A percentile compares a stretch with the other conserved stretches of the same genome.
These are phyloP conservation scores for Sporisorium exsertum DNA, from an alignment of 1,284 basidiomycete genomes.

Conservation along the genomic window DNA sequence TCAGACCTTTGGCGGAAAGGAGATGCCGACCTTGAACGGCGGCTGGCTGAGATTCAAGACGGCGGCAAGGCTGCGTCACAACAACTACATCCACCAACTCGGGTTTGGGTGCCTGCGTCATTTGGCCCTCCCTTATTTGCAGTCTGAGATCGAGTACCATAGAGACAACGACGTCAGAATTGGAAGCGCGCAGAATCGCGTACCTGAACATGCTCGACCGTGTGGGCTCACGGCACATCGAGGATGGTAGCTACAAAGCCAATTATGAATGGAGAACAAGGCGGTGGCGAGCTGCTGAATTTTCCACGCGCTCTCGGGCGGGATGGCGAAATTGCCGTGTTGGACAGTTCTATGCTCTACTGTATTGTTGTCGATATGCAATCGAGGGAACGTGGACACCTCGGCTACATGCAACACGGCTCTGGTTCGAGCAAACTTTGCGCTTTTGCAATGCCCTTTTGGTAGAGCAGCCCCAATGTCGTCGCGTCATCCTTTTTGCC, in stretches of 20 bases:
- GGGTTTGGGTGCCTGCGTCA: not conserved
- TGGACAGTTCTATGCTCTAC: not conserved
- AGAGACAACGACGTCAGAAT: not conserved
- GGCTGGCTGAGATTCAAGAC: slow-evolving; percentile 1
- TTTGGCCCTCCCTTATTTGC: not conserved
- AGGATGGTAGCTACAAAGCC: too few relatives aligned
- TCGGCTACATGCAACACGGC: slow-evolving; percentile 20
- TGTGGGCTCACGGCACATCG: not conserved
- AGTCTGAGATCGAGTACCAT: not conserved
- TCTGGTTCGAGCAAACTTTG: not conserved
- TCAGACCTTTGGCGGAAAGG: too few relatives aligned
- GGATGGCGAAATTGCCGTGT: not conserved
- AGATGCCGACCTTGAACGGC: not conserved
- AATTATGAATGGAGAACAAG: not conserved
- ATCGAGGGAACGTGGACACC: slow-evolving; percentile 47
- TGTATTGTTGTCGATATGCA: slow-evolving; percentile 13
- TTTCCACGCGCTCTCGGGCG: not conserved
- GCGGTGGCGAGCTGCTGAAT: too few relatives aligned
- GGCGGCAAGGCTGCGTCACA: not conserved
- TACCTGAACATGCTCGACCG: not conserved
- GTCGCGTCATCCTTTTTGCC: too few relatives aligned
- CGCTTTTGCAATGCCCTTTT: too few relatives aligned
- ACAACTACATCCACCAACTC: not conserved
- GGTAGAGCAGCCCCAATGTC: too few relatives aligned
- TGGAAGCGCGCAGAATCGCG: not conserved